Evolutionary conservation across 352 stramenopile genomes (phyloP).

Genomic region (Globisporangium parvum): DNA sequence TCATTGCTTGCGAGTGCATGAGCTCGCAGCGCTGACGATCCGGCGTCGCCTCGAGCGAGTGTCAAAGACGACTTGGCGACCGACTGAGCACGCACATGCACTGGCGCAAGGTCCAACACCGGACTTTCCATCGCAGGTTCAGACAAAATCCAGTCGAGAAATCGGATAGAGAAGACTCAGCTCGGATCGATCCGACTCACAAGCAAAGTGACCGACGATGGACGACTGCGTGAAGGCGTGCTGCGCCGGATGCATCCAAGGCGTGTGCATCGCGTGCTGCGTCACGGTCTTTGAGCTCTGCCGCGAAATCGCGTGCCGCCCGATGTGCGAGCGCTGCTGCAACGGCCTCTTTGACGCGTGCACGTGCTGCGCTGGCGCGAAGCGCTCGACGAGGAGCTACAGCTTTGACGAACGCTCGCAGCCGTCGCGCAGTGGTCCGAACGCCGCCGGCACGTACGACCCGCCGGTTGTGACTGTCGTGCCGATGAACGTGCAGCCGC

Average conservation of each 20-base stretch:
- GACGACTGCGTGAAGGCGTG: slow-evolving; percentile 8
- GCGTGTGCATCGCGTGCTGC: slow-evolving; percentile 12
- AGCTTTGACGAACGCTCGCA: slow-evolving; percentile 3
- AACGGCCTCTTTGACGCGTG: slow-evolving; percentile 10
- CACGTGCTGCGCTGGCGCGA: slow-evolving; percentile 7
- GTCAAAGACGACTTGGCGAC: too few relatives aligned
- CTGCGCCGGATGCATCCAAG: slow-evolving; percentile 5
- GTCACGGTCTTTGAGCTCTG: slow-evolving; percentile 5
- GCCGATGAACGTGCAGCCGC: slow-evolving; percentile 5
- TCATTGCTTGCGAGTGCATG: too few relatives aligned
- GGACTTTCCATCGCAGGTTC: too few relatives aligned
- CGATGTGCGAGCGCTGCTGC: slow-evolving; percentile 8
- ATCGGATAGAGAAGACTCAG: too few relatives aligned
- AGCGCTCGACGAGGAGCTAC: slow-evolving; percentile 5
- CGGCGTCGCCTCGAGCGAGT: too few relatives aligned
- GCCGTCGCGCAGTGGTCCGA: neutral
- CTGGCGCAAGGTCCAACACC: too few relatives aligned
- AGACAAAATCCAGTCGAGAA: too few relatives aligned
- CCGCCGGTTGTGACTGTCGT: slow-evolving; percentile 5
- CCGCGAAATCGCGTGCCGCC: slow-evolving; percentile 10
- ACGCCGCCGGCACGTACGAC: neutral
- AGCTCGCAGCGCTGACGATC: too few relatives aligned
- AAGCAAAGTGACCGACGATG: neutral
- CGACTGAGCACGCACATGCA: too few relatives aligned
- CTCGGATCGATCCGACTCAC: neutral